These are phyloP conservation scores for Tagetes patula DNA, from an alignment of 129 eudicot genomes.

Conservation along the genomic window DNA sequence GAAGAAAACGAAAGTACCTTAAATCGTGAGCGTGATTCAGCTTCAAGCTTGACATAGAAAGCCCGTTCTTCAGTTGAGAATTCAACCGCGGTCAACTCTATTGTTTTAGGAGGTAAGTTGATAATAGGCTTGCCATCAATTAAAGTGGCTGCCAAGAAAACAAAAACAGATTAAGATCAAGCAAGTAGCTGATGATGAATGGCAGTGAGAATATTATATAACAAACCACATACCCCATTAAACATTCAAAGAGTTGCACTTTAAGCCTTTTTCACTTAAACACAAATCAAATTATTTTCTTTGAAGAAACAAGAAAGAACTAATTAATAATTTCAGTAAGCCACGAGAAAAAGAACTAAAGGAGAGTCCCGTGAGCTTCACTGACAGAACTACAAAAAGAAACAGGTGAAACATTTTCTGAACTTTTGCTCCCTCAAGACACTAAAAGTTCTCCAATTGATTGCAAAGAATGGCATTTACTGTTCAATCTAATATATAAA, in stretches of 20 bases:
- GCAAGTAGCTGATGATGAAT: slow-evolving; percentile 2
- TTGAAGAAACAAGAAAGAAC: not conserved
- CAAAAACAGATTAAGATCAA: not conserved
- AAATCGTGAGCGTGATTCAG: slow-evolving; percentile 73
- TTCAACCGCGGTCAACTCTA: slow-evolving; percentile 51
- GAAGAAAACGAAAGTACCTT: slow-evolving; percentile 44
- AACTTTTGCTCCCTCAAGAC: slow-evolving; percentile 1
- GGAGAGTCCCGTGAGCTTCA: slow-evolving; percentile 4
- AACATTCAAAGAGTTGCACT: not conserved
- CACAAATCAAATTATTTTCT: not conserved
- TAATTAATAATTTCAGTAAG: not conserved
- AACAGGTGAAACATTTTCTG: not conserved
- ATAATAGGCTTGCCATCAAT: slow-evolving; percentile 87
- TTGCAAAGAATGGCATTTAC: too few species aligned
- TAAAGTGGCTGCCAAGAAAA: slow-evolving; percentile 52
- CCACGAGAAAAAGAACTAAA: not conserved
- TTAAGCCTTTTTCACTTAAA: not conserved
- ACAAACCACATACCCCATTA: not conserved
- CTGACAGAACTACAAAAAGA: not conserved
- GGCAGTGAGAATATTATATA: not conserved
- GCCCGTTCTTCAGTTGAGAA: slow-evolving; percentile 77
- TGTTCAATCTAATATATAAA: not conserved
- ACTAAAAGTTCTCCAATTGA: not conserved
- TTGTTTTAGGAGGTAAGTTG: slow-evolving; percentile 69
- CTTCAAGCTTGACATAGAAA: slow-evolving; percentile 74